Percentiles rank a stretch among this genome's conserved stretches.
Conservation (phyloP, 2,329 filamentous ascomycete species). For the Fusarium sp. region DNA sequence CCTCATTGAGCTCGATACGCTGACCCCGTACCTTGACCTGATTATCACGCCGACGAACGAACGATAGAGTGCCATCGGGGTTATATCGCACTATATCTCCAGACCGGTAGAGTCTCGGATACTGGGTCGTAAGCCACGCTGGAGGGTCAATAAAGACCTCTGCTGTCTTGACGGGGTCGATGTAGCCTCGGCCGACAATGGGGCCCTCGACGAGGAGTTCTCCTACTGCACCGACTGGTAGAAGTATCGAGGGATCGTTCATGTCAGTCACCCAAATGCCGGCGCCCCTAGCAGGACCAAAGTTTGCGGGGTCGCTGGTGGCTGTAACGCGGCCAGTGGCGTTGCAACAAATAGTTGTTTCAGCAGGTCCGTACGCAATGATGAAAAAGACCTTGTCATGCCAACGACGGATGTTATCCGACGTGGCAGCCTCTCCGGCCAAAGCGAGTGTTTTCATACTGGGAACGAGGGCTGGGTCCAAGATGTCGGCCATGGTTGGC, state of each 20-base stretch:
- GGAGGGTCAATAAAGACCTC: neutral
- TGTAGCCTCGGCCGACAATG: neutral
- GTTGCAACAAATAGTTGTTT: neutral
- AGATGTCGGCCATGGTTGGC: constrained; percentile 6
- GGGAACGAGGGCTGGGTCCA: constrained; percentile 5
- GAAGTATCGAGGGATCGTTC: neutral
- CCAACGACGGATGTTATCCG: neutral
- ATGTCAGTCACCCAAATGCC: neutral
- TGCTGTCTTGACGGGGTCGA: neutral
- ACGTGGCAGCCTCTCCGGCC: neutral
- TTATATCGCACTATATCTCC: neutral
- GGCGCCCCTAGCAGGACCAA: neutral
- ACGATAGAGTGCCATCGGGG: neutral
- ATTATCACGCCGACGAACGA: constrained; percentile 43
- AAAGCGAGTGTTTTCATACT: neutral
- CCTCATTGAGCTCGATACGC: constrained; percentile 19
- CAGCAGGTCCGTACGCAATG: neutral
- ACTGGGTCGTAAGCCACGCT: constrained; percentile 30
- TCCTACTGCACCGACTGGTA: neutral
- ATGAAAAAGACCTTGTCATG: neutral
- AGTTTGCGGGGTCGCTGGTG: neutral
- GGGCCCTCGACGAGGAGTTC: neutral
- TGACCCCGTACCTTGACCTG: constrained; percentile 48
- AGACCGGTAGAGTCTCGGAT: neutral
- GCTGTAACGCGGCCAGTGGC: neutral